These are phyloP conservation scores for Rhynchosporium agropyri DNA, from an alignment of 2,329 filamentous ascomycete genomes.

Conservation along the genomic window DNA sequence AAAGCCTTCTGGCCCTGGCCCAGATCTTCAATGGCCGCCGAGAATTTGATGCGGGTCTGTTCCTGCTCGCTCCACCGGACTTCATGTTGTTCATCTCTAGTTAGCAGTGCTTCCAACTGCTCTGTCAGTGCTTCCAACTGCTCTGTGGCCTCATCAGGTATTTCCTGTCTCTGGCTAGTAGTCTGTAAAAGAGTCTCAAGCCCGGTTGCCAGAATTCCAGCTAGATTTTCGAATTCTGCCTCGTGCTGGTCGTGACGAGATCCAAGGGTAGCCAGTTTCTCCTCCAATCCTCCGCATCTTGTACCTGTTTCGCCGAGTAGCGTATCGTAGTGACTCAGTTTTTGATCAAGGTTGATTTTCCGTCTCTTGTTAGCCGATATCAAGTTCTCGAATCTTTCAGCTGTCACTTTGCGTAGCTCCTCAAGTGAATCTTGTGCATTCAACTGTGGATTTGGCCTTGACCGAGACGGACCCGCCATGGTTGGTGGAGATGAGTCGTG, in stretches of 20 bases:
- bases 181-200: background rate
- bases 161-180: background rate
- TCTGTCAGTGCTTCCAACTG: background rate
- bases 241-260: background rate
- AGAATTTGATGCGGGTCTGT: background rate
- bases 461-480: background rate
- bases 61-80: background rate
- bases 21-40: background rate
- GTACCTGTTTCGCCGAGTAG: background rate
- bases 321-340: background rate
- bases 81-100: conserved; percentile 8
- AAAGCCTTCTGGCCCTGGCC: background rate
- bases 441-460: background rate
- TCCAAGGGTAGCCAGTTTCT: background rate
- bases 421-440: background rate
- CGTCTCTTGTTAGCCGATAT: background rate
- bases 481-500: background rate
- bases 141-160: background rate
- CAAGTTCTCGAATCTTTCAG: background rate
- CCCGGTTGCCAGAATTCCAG: background rate
- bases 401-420: background rate
- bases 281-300: background rate
- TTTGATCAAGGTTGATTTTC: conserved; percentile 2
- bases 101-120: background rate
- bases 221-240: background rate